Percentiles rank a stretch among this genome's conserved stretches.
phyloP scores from a whole-genome alignment of 2,329 filamentous ascomycete species.

The Dothideomycetes sp. region DNA sequence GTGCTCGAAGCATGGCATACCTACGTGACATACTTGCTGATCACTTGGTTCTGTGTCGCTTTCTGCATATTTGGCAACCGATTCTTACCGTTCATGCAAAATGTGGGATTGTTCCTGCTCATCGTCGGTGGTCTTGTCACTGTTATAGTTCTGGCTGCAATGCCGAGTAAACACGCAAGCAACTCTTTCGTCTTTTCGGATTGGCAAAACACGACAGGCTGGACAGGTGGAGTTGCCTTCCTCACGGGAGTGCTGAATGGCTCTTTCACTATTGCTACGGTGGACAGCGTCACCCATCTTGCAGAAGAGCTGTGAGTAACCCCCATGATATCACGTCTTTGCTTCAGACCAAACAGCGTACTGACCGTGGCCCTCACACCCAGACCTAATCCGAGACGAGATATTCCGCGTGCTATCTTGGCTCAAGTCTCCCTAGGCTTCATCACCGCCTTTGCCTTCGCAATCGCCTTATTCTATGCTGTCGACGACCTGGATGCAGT shows the following conservation, averaged over 20 bases:
- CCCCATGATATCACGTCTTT: too few species aligned
- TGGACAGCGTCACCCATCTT: slow-evolving; percentile 28
- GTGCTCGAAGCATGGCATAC: slow-evolving; percentile 47
- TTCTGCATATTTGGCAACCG: slow-evolving; percentile 50
- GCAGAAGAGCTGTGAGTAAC: slow-evolving; percentile 29
- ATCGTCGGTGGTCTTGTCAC: slow-evolving; percentile 29
- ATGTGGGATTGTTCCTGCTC: slow-evolving; percentile 46
- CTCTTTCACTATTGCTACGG: slow-evolving; percentile 30
- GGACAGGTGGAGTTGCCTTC: slow-evolving; percentile 32
- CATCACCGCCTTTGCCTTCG: slow-evolving; percentile 37
- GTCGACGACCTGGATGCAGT: slow-evolving; percentile 38
- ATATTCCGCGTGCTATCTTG: slow-evolving; percentile 42
- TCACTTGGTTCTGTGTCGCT: slow-evolving; percentile 45
- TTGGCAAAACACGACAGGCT: slow-evolving; percentile 45
- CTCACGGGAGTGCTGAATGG: slow-evolving; percentile 30
- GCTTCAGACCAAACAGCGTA: too few species aligned
- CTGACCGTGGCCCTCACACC: too few species aligned
- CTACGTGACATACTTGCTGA: slow-evolving; percentile 49
- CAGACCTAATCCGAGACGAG: slow-evolving; percentile 27
- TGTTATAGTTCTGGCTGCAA: slow-evolving; percentile 35
- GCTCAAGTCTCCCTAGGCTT: slow-evolving; percentile 42
- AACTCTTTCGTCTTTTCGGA: slow-evolving; percentile 46
- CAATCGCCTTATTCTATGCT: slow-evolving; percentile 43
- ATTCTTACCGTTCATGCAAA: slow-evolving; percentile 42
- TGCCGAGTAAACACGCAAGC: slow-evolving; percentile 45